A percentile compares a stretch with the other conserved stretches of the same genome.
Conservation (phyloP, 1,284 basidiomycete species). For the Irpex sp. region DNA sequence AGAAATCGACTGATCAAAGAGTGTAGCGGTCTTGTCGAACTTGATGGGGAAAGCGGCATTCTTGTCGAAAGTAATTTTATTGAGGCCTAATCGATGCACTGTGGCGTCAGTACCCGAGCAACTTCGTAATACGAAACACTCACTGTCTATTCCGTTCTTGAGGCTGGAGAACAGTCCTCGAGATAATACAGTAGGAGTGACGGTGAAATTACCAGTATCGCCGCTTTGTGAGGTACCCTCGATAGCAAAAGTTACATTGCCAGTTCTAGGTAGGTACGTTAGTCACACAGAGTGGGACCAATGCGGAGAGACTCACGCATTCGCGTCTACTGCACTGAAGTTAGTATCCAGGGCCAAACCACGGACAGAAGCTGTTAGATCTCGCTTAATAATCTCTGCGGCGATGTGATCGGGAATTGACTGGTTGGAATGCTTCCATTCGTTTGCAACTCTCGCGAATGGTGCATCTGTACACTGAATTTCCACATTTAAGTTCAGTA, state of each 20-base stretch:
- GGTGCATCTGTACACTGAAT: slow-evolving; percentile 43
- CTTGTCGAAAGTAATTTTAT: slow-evolving; percentile 31
- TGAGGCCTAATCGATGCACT: slow-evolving; percentile 21
- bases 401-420: slow-evolving; percentile 33
- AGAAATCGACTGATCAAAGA: slow-evolving; percentile 36
- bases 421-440: slow-evolving; percentile 38
- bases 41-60: slow-evolving; percentile 18
- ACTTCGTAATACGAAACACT: not conserved
- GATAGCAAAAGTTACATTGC: slow-evolving; percentile 37
- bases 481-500: not conserved
- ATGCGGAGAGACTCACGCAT: slow-evolving; percentile 18
- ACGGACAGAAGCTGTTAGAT: slow-evolving; percentile 32
- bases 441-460: slow-evolving; percentile 46
- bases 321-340: slow-evolving; percentile 32
- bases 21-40: slow-evolving; percentile 31
- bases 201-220: slow-evolving; percentile 29
- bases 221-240: slow-evolving; percentile 37
- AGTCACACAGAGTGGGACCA: not conserved
- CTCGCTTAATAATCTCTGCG: slow-evolving; percentile 28
- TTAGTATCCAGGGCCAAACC: slow-evolving; percentile 41
- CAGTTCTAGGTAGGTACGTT: slow-evolving; percentile 19
- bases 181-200: slow-evolving; percentile 16
- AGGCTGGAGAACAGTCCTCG: not conserved
- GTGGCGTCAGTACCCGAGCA: not conserved
- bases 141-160: not conserved